Percentiles rank a stretch among this genome's conserved stretches.
Conservation (phyloP, 2,329 filamentous ascomycete genomes). For the Ophiosphaerella herpotricha region DNA sequence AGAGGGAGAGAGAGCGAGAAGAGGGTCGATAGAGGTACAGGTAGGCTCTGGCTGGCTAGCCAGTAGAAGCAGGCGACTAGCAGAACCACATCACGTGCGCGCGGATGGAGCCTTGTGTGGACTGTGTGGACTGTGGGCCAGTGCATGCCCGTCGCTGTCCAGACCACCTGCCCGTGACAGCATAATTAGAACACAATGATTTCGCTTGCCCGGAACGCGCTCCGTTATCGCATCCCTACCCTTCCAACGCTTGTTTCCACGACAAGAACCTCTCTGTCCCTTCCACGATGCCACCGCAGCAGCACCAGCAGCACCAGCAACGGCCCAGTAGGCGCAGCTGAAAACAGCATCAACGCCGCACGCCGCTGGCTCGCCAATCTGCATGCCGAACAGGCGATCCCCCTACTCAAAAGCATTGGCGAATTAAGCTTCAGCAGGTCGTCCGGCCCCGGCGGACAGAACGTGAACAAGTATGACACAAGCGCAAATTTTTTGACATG, state of each 20-base stretch:
- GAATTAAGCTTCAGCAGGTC: conserved; percentile 67
- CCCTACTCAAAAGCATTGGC: conserved; percentile 55
- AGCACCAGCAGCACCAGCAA: conserved; percentile 28
- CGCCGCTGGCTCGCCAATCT: conserved; percentile 62
- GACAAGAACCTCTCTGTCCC: conserved; percentile 10
- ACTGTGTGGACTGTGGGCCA: conserved; percentile 3
- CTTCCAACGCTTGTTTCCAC: conserved; percentile 5
- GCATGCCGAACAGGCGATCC: conserved; percentile 57
- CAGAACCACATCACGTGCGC: not conserved
- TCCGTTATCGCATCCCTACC: conserved; percentile 6
- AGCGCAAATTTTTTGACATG: conserved; percentile 11
- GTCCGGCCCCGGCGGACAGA: conserved; percentile 68
- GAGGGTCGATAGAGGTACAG: conserved; percentile 16
- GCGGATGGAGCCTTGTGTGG: conserved; percentile 2
- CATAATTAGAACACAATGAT: not conserved
- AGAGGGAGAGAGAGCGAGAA: conserved; percentile 19
- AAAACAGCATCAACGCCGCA: conserved; percentile 44
- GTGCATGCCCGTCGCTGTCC: not conserved
- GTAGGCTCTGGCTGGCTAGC: conserved; percentile 19
- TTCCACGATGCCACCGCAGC: conserved; percentile 2
- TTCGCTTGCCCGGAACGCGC: conserved; percentile 2
- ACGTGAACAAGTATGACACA: conserved; percentile 66
- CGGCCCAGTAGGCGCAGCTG: too few species aligned
- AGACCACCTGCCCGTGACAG: too few species aligned
- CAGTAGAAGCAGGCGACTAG: not conserved